A percentile compares a stretch with the other conserved stretches of the same genome.
Conservation (phyloP, 768 basidiomycete genomes). For the Serendipita sp. region DNA sequence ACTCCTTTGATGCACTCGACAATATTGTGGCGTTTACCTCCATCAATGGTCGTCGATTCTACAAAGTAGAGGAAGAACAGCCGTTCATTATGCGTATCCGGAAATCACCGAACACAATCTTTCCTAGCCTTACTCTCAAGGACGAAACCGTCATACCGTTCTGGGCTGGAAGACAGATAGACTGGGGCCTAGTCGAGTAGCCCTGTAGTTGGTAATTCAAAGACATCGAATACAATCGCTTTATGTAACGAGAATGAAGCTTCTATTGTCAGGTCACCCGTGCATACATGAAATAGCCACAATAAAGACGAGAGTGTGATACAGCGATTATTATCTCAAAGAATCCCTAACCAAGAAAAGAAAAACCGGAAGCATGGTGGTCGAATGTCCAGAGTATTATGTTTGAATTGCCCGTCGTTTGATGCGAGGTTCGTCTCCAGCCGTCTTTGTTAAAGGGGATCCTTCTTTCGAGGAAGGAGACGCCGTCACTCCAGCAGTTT, state of each 20-base stretch:
- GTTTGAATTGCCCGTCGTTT: background rate
- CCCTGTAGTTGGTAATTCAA: background rate
- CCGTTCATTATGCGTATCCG: slow-evolving; percentile 16
- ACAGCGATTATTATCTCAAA: background rate
- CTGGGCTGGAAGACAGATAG: slow-evolving; percentile 25
- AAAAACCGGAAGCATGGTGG: background rate
- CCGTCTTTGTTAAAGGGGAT: background rate
- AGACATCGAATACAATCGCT: background rate
- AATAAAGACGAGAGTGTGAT: background rate
- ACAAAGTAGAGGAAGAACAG: slow-evolving; percentile 23
- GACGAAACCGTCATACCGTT: slow-evolving; percentile 24
- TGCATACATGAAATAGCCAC: background rate
- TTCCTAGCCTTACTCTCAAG: slow-evolving; percentile 10
- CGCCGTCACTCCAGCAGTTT: background rate
- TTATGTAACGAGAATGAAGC: background rate
- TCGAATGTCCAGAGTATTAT: slow-evolving; percentile 2
- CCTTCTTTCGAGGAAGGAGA: slow-evolving; percentile 4
- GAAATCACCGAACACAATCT: slow-evolving; percentile 15
- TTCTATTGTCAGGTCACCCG: background rate
- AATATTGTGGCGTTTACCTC: slow-evolving; percentile 69
- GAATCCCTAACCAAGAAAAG: background rate
- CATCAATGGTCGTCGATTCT: slow-evolving; percentile 64
- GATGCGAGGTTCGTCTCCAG: background rate
- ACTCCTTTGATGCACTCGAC: slow-evolving; percentile 74
- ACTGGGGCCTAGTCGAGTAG: slow-evolving; percentile 18